These are phyloP conservation scores for Candida nemodendra DNA, from an alignment of 805 yeast species.

Conservation along the genomic window DNA sequence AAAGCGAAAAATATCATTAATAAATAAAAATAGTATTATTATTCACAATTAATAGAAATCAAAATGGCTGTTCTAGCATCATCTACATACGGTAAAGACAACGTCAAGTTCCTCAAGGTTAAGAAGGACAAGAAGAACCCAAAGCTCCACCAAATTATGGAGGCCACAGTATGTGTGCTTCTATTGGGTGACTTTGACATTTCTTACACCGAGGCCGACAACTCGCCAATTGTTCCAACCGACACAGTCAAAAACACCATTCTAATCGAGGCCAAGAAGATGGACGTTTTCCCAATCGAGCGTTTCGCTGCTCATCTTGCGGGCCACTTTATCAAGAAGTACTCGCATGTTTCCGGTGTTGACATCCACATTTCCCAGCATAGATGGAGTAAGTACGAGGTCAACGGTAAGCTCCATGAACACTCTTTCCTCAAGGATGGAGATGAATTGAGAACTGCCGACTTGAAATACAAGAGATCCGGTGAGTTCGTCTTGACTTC, in stretches of 20 bases:
- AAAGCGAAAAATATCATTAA: neutral
- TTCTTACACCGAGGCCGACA: constrained; percentile 86
- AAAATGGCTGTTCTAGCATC: constrained; percentile 33
- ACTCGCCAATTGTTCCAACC: constrained; percentile 87
- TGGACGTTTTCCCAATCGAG: constrained; percentile 89
- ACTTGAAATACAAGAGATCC: constrained; percentile 48
- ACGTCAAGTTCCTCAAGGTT: constrained; percentile 89
- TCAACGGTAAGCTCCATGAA: constrained; percentile 71
- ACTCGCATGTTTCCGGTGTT: constrained; percentile 72
- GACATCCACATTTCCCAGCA: constrained; percentile 67
- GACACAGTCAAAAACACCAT: constrained; percentile 92
- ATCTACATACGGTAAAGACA: constrained; percentile 87
- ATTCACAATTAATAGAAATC: too few relatives aligned
- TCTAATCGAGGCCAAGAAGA: constrained; percentile 75
- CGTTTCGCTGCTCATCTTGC: constrained; percentile 83
- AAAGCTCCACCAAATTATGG: constrained; percentile 74
- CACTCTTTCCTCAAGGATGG: constrained; percentile 89
- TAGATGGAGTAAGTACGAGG: constrained; percentile 75
- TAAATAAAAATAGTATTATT: too few relatives aligned
- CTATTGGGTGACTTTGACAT: constrained; percentile 76
- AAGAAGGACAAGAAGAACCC: constrained; percentile 75
- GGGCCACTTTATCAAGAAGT: constrained; percentile 74
- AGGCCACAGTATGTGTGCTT: constrained; percentile 75
- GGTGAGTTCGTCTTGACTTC: constrained; percentile 62
- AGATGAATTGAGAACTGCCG: constrained; percentile 69